Conservation (phyloP, 306 rosid species). For the Herpetospermum pedunculosum region DNA sequence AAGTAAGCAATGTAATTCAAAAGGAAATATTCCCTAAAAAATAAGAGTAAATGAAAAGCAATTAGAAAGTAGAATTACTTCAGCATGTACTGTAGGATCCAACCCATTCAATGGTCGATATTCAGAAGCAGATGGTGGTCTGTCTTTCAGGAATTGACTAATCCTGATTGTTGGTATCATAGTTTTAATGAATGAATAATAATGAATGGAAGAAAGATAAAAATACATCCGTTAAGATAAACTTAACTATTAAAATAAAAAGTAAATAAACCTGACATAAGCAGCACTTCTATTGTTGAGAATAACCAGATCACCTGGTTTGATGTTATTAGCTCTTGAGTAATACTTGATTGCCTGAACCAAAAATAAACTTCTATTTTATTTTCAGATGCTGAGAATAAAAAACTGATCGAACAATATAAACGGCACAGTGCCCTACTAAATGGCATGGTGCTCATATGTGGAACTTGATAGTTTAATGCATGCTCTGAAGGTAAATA, state of each 20-base stretch:
- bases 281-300: conserved; percentile 74
- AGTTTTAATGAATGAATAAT: conserved; percentile 4
- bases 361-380: conserved; percentile 13
- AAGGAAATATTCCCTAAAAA: conserved; percentile 7
- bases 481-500: neutral
- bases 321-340: conserved; percentile 73
- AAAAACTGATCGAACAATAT: neutral
- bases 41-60: neutral
- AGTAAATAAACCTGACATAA: conserved; percentile 61
- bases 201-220: conserved; percentile 15
- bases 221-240: neutral
- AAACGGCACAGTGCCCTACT: neutral
- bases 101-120: conserved; percentile 69
- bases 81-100: conserved; percentile 93
- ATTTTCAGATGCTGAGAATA: neutral
- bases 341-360: conserved; percentile 75
- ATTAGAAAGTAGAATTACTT: conserved; percentile 35
- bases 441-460: neutral
- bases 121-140: conserved; percentile 78
- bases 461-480: neutral
- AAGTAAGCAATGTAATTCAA: conserved; percentile 2
- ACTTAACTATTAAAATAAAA: neutral
- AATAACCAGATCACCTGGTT: conserved; percentile 64
- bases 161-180: conserved; percentile 40
- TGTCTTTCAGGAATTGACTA: conserved; percentile 46